These are phyloP conservation scores for Fomes fomentarius DNA, from an alignment of 1,284 basidiomycete species.

Conservation along the genomic window DNA sequence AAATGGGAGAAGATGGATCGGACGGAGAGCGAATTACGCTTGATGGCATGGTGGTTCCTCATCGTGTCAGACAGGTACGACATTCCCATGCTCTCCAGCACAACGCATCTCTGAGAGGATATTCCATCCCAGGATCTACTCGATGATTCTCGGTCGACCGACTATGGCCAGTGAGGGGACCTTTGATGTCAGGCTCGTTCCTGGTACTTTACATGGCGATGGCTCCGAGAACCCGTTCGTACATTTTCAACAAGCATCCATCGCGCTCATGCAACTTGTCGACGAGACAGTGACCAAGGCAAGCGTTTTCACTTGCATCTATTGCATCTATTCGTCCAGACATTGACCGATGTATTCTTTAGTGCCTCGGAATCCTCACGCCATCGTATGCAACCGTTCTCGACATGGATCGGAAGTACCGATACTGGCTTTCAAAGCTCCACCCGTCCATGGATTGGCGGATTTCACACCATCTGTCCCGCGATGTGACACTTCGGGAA, in stretches of 20 bases:
- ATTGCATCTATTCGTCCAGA: too few relatives aligned
- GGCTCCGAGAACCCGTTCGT: conserved; percentile 40
- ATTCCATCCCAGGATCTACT: not conserved
- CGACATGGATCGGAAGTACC: conserved; percentile 45
- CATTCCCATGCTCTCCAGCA: not conserved
- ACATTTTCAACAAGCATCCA: conserved; percentile 40
- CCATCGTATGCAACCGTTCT: conserved; percentile 41
- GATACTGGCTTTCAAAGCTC: conserved; percentile 46
- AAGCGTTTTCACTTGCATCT: not conserved
- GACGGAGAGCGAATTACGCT: conserved; percentile 47
- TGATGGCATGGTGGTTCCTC: conserved; percentile 53
- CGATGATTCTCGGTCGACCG: conserved; percentile 21
- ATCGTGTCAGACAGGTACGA: conserved; percentile 48
- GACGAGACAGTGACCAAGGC: conserved; percentile 48
- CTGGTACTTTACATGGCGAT: conserved; percentile 37
- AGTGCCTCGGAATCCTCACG: conserved; percentile 44
- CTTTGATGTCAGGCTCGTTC: conserved; percentile 41
- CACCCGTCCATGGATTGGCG: conserved; percentile 33
- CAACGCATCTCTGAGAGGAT: conserved; percentile 25
- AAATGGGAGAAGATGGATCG: conserved; percentile 52
- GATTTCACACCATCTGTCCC: conserved; percentile 2
- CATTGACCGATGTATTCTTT: too few relatives aligned
- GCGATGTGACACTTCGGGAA: conserved; percentile 15
- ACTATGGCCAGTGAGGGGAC: conserved; percentile 43
- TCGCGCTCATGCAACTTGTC: conserved; percentile 43